Percentiles rank a stretch among this genome's conserved stretches.
Evolutionary conservation across 2,329 filamentous ascomycete genomes (phyloP).

Genomic region (Stachybotrys chartarum): DNA sequence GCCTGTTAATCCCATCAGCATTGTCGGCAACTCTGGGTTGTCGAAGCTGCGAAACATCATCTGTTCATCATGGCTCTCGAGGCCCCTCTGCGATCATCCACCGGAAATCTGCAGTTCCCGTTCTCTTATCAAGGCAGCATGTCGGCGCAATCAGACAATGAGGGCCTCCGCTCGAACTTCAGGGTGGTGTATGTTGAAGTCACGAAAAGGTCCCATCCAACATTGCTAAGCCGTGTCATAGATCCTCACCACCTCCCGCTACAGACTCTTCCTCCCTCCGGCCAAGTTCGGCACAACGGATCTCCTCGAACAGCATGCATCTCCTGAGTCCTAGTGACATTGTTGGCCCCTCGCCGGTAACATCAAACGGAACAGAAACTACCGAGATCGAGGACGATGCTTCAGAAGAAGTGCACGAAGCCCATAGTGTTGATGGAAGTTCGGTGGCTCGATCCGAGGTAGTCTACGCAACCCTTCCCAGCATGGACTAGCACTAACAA

Average conservation of each 20-base stretch:
- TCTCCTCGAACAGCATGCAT: constrained; percentile 46
- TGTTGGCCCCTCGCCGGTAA: constrained; percentile 76
- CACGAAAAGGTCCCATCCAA: neutral
- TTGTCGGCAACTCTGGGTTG: constrained; percentile 1
- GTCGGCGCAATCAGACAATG: constrained; percentile 46
- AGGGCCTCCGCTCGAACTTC: constrained; percentile 39
- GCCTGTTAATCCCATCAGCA: neutral
- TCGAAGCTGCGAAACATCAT: constrained; percentile 6
- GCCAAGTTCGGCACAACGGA: constrained; percentile 40
- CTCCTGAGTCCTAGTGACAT: constrained; percentile 58
- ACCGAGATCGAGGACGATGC: constrained; percentile 80
- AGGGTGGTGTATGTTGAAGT: constrained; percentile 40
- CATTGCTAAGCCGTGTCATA: constrained; percentile 5
- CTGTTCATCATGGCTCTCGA: constrained; percentile 26
- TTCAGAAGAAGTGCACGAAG: constrained; percentile 48
- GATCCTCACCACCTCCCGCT: constrained; percentile 26
- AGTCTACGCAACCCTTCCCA: neutral
- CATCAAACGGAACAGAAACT: constrained; percentile 74
- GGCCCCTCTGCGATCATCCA: constrained; percentile 56
- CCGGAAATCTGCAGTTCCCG: constrained; percentile 36
- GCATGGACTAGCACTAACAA: neutral
- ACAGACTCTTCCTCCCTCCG: constrained; percentile 42
- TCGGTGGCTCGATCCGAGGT: neutral
- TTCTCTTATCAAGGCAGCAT: constrained; percentile 42
- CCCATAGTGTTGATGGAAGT: constrained; percentile 4